A percentile compares a stretch with the other conserved stretches of the same genome.
Evolutionary conservation across 768 basidiomycete genomes (phyloP).

Genomic region (Pisolithus orientalis): DNA sequence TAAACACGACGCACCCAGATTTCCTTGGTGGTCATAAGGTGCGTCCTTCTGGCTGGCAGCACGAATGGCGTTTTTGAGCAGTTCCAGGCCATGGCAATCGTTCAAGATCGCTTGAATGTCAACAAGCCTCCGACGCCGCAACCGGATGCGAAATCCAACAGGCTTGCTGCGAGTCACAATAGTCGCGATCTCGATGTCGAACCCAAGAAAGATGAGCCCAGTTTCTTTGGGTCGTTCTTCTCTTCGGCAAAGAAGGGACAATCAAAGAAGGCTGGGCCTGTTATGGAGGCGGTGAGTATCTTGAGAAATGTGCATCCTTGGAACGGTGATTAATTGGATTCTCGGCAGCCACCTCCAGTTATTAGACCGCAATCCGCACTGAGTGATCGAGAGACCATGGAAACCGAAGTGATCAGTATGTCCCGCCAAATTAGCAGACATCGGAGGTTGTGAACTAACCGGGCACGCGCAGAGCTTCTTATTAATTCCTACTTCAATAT

Average conservation of each 20-base stretch:
- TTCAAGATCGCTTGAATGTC: constrained; percentile 77
- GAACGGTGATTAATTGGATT: constrained; percentile 30
- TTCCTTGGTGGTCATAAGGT: constrained; percentile 95
- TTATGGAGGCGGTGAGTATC: constrained; percentile 50
- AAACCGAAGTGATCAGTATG: constrained; percentile 99
- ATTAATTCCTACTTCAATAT: constrained; percentile 98
- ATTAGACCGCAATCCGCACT: constrained; percentile 89
- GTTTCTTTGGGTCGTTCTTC: constrained; percentile 97
- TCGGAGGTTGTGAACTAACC: neutral
- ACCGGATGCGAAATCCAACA: constrained; percentile 65
- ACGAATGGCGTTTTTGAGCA: neutral
- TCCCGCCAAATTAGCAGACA: constrained; percentile 9
- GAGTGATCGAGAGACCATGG: constrained; percentile 94
- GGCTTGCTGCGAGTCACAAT: constrained; percentile 61
- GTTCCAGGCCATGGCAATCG: constrained; percentile 77
- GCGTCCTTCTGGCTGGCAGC: neutral
- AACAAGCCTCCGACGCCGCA: constrained; percentile 56
- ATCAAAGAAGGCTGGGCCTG: constrained; percentile 54
- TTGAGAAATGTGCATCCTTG: constrained; percentile 10
- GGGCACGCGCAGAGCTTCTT: constrained; percentile 62
- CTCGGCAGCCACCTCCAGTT: constrained; percentile 63
- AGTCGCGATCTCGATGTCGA: constrained; percentile 94
- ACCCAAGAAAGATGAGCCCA: constrained; percentile 77
- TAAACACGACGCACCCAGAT: constrained; percentile 99
- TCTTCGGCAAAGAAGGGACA: constrained; percentile 55